Evolutionary conservation across 2,329 filamentous ascomycete genomes (phyloP).

Genomic region (Curvularia hawaiiensis): DNA sequence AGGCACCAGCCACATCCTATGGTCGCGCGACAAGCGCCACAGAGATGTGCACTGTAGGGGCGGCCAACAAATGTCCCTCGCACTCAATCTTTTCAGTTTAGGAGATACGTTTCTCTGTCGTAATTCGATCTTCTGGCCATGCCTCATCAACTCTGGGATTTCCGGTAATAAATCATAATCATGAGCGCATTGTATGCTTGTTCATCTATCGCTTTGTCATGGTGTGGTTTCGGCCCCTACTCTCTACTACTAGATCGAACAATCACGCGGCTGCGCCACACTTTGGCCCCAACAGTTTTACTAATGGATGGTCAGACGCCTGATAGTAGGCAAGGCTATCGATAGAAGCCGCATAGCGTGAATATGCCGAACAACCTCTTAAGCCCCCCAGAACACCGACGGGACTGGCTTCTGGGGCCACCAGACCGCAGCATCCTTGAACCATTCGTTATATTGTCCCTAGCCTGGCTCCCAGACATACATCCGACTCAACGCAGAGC

Average conservation of each 20-base stretch:
- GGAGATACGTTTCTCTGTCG: neutral
- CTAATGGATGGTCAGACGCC: constrained; percentile 6
- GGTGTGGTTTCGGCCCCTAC: constrained; percentile 6
- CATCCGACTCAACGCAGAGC: neutral
- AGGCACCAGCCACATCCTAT: constrained; percentile 9
- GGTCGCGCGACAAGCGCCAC: constrained; percentile 4
- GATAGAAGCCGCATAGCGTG: neutral
- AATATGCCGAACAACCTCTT: neutral
- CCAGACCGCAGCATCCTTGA: neutral
- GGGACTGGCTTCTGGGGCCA: neutral
- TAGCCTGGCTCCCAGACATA: neutral
- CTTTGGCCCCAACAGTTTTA: constrained; percentile 15
- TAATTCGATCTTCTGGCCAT: neutral
- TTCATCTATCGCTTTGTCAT: neutral
- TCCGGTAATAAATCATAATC: neutral
- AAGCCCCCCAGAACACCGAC: constrained; percentile 1
- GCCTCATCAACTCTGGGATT: too few relatives aligned
- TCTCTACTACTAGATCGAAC: neutral
- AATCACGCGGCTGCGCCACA: constrained; percentile 15
- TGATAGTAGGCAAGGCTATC: constrained; percentile 11
- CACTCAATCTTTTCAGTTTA: neutral
- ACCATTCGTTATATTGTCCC: neutral
- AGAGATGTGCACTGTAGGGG: neutral
- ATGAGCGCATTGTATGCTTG: neutral
- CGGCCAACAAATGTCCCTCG: neutral